Evolutionary conservation across 2,329 filamentous ascomycete genomes (phyloP), one percentile per base, ranked within the genome.

Genomic region (Dactylellina drechsleri): DNA sequence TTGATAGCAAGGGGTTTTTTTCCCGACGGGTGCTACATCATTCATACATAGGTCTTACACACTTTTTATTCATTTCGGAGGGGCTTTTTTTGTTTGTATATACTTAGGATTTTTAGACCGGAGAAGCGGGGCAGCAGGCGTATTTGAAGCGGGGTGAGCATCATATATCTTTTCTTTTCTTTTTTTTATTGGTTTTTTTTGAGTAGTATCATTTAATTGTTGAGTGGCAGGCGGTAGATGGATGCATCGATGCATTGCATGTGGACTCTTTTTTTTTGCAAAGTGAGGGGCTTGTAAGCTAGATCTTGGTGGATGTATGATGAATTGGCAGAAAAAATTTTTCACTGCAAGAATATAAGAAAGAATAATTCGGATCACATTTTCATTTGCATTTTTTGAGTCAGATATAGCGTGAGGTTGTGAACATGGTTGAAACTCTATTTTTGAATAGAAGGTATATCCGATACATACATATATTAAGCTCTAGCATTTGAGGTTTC

Each of bases 91-190:
- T 62, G 16, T 47, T 50, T 43, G 31, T 8, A 50, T 40, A 61
- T 45, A 57, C 54, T 41, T 65, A 59, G 60, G 49, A 54, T 28
- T 4, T 23, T 36, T 36, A 36, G 31, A 43, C 36, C 31, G 45
- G 31, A 36, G 31, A 61, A 74, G 70, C 61, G 70, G 70, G 70
- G 70, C 70, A 23, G 70, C 66, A 56, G 49, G 10, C 31, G 23
- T 23, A 36, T 57, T 28, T 4, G 62, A 50, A 58, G 57, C 62
- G 70, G 62, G 70, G 67, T 74, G 70, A 74, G 60, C 62, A 74
- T 74, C 70, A 67, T 68, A 61, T 18, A 61, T 41, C 59, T 57
- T 45, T 65, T 60, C 60, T 66, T 61, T 45, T 47, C 26, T 43
- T 18, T 45, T 49, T 13, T n/a, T 16, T 16, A 45, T 61, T 54